A percentile compares a stretch with the other conserved stretches of the same genome.
phyloP scores from a whole-genome alignment of 2,329 filamentous ascomycete genomes.

The Epichloe aotearoae region DNA sequence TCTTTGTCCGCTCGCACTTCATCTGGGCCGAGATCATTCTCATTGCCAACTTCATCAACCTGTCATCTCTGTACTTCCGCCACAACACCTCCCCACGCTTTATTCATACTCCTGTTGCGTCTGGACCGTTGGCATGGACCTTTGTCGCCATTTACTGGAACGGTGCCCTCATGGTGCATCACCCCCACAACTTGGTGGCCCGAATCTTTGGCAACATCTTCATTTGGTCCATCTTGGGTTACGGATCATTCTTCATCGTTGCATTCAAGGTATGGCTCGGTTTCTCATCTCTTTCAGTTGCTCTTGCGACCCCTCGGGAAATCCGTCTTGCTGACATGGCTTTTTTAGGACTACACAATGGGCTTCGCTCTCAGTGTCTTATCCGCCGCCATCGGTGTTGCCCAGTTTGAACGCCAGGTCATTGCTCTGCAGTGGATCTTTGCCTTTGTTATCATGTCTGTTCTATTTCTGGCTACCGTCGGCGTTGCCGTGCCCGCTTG shows the following conservation, averaged over 20 bases:
- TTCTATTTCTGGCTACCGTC: constrained; percentile 58
- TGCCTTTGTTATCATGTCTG: constrained; percentile 67
- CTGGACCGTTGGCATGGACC: constrained; percentile 70
- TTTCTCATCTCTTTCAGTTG: not conserved
- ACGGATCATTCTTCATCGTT: constrained; percentile 64
- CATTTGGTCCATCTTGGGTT: constrained; percentile 70
- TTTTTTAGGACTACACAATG: constrained; percentile 52
- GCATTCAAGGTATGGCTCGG: constrained; percentile 48
- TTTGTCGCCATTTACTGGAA: constrained; percentile 83
- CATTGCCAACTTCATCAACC: constrained; percentile 70
- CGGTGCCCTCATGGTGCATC: constrained; percentile 67
- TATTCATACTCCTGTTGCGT: constrained; percentile 64
- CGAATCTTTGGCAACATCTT: constrained; percentile 76
- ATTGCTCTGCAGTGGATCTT: constrained; percentile 89
- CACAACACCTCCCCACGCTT: constrained; percentile 58
- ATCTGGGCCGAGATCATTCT: constrained; percentile 63
- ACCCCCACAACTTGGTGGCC: constrained; percentile 52
- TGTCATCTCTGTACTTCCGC: constrained; percentile 67
- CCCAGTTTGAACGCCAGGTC: constrained; percentile 59
- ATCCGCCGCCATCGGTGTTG: constrained; percentile 60
- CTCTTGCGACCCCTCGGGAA: not conserved
- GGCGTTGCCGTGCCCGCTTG: constrained; percentile 51
- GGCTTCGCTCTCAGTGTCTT: constrained; percentile 68
- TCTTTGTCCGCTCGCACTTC: constrained; percentile 68
- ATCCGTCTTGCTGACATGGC: not conserved